Conservation (phyloP, 768 basidiomycete genomes). For the Wakefieldia striispora region DNA sequence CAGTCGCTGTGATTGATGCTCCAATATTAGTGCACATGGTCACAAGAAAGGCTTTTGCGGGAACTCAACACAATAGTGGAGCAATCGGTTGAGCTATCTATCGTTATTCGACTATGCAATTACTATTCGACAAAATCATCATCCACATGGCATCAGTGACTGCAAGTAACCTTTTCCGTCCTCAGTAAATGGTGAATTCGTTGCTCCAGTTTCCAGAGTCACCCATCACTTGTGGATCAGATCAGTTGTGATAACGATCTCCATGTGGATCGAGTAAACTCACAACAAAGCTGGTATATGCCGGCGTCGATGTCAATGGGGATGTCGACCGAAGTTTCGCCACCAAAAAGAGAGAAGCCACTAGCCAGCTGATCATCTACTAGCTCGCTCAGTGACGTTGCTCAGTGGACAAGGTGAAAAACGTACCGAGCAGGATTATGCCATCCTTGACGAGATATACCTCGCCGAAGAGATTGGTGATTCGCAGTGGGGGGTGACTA, state of each 20-base stretch:
- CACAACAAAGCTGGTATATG: slow-evolving; percentile 22
- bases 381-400: slow-evolving; percentile 3
- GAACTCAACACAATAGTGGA: too few relatives aligned
- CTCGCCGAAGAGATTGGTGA: slow-evolving; percentile 32
- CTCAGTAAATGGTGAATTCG: slow-evolving; percentile 22
- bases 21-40: too few relatives aligned
- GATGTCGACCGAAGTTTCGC: slow-evolving; percentile 24
- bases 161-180: too few relatives aligned
- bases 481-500: slow-evolving; percentile 20
- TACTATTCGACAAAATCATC: too few relatives aligned
- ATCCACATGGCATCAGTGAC: too few relatives aligned
- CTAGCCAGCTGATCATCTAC: slow-evolving; percentile 24
- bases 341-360: slow-evolving; percentile 30
- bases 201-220: slow-evolving; percentile 33
- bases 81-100: too few relatives aligned
- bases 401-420: background rate
- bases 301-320: slow-evolving; percentile 27
- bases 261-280: slow-evolving; percentile 18
- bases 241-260: slow-evolving; percentile 1
- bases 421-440: slow-evolving; percentile 26
- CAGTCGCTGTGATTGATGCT: too few relatives aligned
- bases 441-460: slow-evolving; percentile 28
- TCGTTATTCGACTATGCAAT: too few relatives aligned
- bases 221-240: slow-evolving; percentile 28
- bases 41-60: too few relatives aligned